Evolutionary conservation across 1,139 yeast genomes (phyloP), one percentile per base, ranked within the genome.

Genomic region (Meyerozyma elateridarum): DNA sequence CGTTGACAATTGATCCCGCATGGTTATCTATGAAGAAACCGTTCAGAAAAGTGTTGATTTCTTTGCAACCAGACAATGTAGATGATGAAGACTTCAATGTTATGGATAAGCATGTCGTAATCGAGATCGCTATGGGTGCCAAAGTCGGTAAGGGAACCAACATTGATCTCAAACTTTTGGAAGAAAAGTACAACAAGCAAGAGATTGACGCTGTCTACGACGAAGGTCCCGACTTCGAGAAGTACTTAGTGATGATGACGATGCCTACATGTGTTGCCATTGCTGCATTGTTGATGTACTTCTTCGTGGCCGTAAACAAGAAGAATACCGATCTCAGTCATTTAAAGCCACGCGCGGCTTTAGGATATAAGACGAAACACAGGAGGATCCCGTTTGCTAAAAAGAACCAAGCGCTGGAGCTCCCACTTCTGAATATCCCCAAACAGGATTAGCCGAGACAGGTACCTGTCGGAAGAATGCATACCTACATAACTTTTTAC

Each of bases 191-290:
- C 36, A 54, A 51, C 25, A 45, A 50, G 33, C 44, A 61, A 33
- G 54, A 53, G 25, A 48, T 58, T 32, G 67, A 70, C 40, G 77
- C 73, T 34, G 52, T 66, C 12, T 29, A 31, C 18, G 85, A 79
- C 31, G 76, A 79, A 33, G 71, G 71, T 2, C 61, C 72, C 36
- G 79, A 77, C 41, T 76, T 76, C 39, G 83, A 80, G 49, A 81
- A 80, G 48, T 81, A 83, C 48, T 67, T 79, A 42, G 73, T 77
- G 29, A 64, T 84, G 47, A 59, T 76, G 60, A 64, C 83, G 6
- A 70, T 84, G 52, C 95, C 95, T n/a, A 72, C 85, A 1, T 65
- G 73, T 36, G 85, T 83, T 19, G 56, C 76, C n/a, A 42, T 83
- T 18, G 71, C 79, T 15, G 78, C 72, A 2, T 59, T 79, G 28